Evolutionary conservation across 345 rosid genomes (phyloP), one percentile per base, ranked within the genome.

Genomic region (Pistacia atlantica): DNA sequence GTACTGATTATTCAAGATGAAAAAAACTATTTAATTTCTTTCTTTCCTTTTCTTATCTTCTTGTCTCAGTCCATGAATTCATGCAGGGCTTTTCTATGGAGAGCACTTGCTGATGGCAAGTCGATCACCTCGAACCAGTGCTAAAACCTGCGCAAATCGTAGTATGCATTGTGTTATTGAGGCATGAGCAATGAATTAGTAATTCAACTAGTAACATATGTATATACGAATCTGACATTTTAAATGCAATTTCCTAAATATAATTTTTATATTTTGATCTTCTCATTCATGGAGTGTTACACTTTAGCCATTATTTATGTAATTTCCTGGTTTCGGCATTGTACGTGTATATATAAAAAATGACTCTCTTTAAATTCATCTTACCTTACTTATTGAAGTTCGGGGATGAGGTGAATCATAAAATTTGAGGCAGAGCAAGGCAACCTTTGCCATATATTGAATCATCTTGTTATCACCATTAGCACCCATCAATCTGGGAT

Each of bases 101-200:
- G 46, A 70, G 56, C 56, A 54, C 74, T 25, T 54, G 28, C 59
- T 14, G 5, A 63, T 57, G 33, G 80, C 80, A 31, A 74, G 83
- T 42, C 71, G 75, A 60, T 84, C 79, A 11, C 91, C 89, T 57
- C 77, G 85, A 69, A 88, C 89, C 77, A 84, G 79, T n/a, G 87
- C 83, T 48, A 88, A 72, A 65, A 86, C 84, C 89, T 87, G 82
- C 75, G 20, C 46, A 77, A 73, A 16, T 79, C 64, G 28, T 49
- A 67, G 2, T 12, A 54, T 55, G 18, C 67, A 58, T 58, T 49
- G 71, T 46, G 51, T 38, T 12, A 11, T 8, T 18, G 54, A 31
- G 28, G 52, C 18, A 64, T 10, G 17, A 74, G 11, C 2, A 62
- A 49, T 49, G 28, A 18, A 48, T n/a, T 12, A 25, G 42, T 6